Evolutionary conservation across 306 rosid species (phyloP).

Genomic region (cucumber (Cucumis sativus)): DNA sequence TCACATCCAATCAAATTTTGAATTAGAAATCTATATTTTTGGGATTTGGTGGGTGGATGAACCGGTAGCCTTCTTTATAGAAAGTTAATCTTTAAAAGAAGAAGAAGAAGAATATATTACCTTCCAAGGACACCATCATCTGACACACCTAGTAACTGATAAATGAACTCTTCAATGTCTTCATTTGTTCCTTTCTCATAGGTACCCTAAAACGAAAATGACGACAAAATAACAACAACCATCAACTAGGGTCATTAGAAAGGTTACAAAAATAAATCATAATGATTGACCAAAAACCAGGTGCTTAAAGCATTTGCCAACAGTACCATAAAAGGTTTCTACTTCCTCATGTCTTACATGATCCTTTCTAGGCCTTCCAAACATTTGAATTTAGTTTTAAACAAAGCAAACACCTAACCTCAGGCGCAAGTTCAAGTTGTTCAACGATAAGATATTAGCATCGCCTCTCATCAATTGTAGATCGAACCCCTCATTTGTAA

Average conservation of each 20-base stretch:
- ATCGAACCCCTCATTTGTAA: background rate
- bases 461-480: background rate
- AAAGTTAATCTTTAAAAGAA: background rate
- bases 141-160: conserved; percentile 41
- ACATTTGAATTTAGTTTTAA: background rate
- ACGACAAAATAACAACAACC: background rate
- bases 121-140: conserved; percentile 38
- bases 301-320: background rate
- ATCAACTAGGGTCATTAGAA: background rate
- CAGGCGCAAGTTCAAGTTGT: background rate
- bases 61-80: background rate
- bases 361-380: background rate
- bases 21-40: background rate
- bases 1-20: background rate
- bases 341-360: background rate
- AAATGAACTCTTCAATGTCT: conserved; percentile 71
- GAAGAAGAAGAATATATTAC: conserved; percentile 14
- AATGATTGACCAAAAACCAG: background rate
- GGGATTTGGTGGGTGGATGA: background rate
- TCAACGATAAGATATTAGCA: background rate
- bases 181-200: conserved; percentile 76
- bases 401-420: background rate
- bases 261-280: background rate
- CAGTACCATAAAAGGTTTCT: background rate
- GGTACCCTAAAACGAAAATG: conserved; percentile 37